Conservation (phyloP, 73 alveolate species). For the Paramecium primaurelia region DNA sequence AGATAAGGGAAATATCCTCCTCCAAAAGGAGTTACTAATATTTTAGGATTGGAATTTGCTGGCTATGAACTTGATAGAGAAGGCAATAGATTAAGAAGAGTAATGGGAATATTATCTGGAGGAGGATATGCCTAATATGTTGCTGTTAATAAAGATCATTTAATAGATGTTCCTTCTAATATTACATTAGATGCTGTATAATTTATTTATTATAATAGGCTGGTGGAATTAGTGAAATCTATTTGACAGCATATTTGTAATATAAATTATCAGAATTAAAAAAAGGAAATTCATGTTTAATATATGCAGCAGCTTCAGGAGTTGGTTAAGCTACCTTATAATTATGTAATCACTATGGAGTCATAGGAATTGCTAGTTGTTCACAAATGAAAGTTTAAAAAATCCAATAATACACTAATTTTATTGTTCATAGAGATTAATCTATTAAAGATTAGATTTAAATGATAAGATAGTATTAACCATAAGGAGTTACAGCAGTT, state of each 20-base stretch:
- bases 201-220: constrained; percentile 26
- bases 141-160: constrained; percentile 60
- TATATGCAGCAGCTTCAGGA: constrained; percentile 86
- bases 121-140: constrained; percentile 80
- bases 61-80: constrained; percentile 65
- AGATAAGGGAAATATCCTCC: constrained; percentile 82
- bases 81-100: not conserved
- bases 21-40: constrained; percentile 72
- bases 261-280: constrained; percentile 56
- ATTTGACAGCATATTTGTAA: constrained; percentile 75
- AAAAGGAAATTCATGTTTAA: constrained; percentile 62
- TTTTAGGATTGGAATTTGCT: constrained; percentile 76
- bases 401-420: constrained; percentile 11
- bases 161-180: constrained; percentile 66
- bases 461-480: constrained; percentile 43
- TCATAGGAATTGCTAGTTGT: constrained; percentile 72
- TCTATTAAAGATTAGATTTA: not conserved
- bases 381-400: constrained; percentile 63
- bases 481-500: constrained; percentile 71
- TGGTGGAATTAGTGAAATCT: constrained; percentile 79
- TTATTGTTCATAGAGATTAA: not conserved
- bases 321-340: constrained; percentile 76
- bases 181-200: constrained; percentile 53
- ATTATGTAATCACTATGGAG: constrained; percentile 71
- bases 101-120: constrained; percentile 72